phyloP scores from a whole-genome alignment of 345 rosid genomes.

The Leavenworthia alabamica region DNA sequence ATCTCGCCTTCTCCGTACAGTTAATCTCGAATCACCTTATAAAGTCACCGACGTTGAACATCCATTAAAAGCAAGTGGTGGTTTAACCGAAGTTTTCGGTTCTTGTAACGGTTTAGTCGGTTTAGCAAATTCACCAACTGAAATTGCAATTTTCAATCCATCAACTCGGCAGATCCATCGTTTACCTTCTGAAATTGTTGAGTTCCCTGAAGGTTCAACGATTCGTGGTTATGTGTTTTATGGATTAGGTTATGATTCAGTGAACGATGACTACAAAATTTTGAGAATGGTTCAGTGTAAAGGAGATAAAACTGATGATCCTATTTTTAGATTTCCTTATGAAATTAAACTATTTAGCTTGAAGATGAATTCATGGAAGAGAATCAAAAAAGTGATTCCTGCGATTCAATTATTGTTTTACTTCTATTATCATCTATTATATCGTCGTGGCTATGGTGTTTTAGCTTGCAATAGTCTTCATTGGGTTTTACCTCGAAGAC shows the following conservation, averaged over 20 bases:
- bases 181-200: constrained; percentile 30
- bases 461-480: constrained; percentile 38
- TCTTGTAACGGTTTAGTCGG: constrained; percentile 49
- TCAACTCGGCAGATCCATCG: constrained; percentile 29
- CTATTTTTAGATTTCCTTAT: not conserved
- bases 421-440: constrained; percentile 11
- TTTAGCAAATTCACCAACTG: constrained; percentile 38
- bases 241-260: constrained; percentile 43
- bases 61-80: constrained; percentile 37
- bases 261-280: constrained; percentile 40
- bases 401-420: not conserved
- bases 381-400: too few species aligned
- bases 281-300: constrained; percentile 42
- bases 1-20: constrained; percentile 29
- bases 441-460: constrained; percentile 28
- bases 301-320: constrained; percentile 1
- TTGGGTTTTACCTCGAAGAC: constrained; percentile 34
- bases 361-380: constrained; percentile 32
- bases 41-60: constrained; percentile 31
- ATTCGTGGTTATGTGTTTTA: constrained; percentile 27
- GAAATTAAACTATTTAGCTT: constrained; percentile 36
- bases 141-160: constrained; percentile 45
- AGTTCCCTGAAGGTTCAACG: constrained; percentile 8
- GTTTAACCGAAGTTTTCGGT: constrained; percentile 43
- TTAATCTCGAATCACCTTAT: constrained; percentile 27